Conservation (phyloP, 805 yeast genomes). For the Kodamaea jinghongensis region DNA sequence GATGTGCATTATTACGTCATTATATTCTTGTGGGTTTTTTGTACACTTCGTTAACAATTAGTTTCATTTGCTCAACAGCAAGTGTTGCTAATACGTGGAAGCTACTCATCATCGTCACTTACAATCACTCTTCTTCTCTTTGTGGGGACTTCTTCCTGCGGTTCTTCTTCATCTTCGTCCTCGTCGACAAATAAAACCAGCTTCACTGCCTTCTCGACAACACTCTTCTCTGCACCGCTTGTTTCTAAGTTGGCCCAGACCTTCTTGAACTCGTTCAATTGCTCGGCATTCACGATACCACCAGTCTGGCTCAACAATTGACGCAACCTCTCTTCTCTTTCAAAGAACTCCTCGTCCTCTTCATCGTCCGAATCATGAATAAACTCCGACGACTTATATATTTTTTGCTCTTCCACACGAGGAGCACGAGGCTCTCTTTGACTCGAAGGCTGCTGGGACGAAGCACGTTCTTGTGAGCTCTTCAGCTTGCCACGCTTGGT, state of each 20-base stretch:
- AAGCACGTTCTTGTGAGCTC: slow-evolving; percentile 3
- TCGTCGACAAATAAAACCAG: slow-evolving; percentile 12
- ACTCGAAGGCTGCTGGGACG: background rate
- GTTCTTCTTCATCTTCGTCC: slow-evolving; percentile 7
- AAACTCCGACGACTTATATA: slow-evolving; percentile 47
- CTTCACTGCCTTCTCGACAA: slow-evolving; percentile 17
- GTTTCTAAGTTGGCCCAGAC: slow-evolving; percentile 27
- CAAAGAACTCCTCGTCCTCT: slow-evolving; percentile 50
- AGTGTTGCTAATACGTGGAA: no score
- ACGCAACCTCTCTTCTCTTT: slow-evolving; percentile 51
- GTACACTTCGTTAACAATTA: no score
- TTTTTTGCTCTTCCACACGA: slow-evolving; percentile 5
- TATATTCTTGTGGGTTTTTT: no score
- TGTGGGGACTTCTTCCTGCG: slow-evolving; percentile 13
- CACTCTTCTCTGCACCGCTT: slow-evolving; percentile 10
- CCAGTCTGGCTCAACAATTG: slow-evolving; percentile 33
- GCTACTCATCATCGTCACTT: slow-evolving; percentile 23
- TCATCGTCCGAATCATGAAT: slow-evolving; percentile 62
- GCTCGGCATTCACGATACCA: slow-evolving; percentile 35
- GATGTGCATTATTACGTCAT: background rate
- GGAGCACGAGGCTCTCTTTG: background rate
- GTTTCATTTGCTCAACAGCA: no score
- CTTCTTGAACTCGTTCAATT: slow-evolving; percentile 30
- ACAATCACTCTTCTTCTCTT: slow-evolving; percentile 24
- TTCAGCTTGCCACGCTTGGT: slow-evolving; percentile 12